Conservation (phyloP, 768 basidiomycete species). For the Clavaria fumosa region DNA sequence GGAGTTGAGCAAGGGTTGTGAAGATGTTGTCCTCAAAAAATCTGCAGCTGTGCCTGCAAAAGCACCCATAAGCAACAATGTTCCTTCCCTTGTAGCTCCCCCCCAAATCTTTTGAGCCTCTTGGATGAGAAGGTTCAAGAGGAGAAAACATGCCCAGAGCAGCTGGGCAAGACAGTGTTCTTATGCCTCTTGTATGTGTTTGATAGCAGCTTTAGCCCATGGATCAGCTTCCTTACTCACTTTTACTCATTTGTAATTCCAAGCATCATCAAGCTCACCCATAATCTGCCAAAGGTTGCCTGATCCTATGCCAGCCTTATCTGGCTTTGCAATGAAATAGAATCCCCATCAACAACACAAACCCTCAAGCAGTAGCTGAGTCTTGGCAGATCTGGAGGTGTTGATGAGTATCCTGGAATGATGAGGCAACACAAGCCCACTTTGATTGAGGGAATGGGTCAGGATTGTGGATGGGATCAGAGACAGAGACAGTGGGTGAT, state of each 20-base stretch:
- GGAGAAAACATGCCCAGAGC: conserved; percentile 26
- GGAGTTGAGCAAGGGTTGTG: conserved; percentile 1
- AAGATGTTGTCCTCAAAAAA: conserved; percentile 1
- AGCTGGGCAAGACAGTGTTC: conserved; percentile 22
- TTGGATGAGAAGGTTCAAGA: conserved; percentile 25
- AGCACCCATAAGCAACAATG: conserved; percentile 25
- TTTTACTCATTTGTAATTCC: neutral
- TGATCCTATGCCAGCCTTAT: conserved; percentile 29
- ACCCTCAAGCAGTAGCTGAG: conserved; percentile 28
- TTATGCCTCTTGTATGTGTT: conserved; percentile 16
- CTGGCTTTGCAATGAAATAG: conserved; percentile 31
- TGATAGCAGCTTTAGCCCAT: neutral
- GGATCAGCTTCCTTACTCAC: neutral
- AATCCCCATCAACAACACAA: conserved; percentile 32
- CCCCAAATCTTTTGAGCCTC: conserved; percentile 15
- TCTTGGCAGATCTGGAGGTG: conserved; percentile 34
- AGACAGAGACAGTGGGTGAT: conserved; percentile 29
- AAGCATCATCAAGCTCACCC: conserved; percentile 21
- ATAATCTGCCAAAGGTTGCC: conserved; percentile 29
- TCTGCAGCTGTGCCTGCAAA: neutral
- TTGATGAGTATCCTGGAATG: conserved; percentile 29
- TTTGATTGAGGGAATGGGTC: too few relatives aligned
- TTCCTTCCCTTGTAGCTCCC: conserved; percentile 8
- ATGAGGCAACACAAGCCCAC: too few relatives aligned
- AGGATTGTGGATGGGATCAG: too few relatives aligned